Evolutionary conservation across 805 yeast species (phyloP).

Genomic region (Candida loeiensis): DNA sequence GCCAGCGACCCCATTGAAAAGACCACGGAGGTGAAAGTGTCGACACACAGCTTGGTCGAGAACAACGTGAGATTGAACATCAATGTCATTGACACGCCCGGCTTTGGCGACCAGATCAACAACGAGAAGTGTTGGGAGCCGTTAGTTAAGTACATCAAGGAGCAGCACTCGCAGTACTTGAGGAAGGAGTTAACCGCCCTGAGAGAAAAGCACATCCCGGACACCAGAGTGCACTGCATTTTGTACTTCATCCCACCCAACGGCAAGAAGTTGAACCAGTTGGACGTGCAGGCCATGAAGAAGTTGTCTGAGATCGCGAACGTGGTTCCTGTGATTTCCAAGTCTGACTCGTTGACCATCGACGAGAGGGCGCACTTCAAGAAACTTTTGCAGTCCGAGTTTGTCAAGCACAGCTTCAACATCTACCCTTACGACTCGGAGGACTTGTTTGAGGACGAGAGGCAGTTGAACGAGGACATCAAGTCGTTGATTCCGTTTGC

Average conservation of each 20-base stretch:
- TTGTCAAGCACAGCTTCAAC: slow-evolving; percentile 64
- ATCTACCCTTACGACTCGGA: slow-evolving; percentile 81
- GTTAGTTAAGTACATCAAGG: slow-evolving; percentile 87
- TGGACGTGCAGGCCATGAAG: slow-evolving; percentile 79
- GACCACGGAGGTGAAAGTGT: slow-evolving; percentile 79
- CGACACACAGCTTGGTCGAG: slow-evolving; percentile 70
- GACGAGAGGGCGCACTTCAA: slow-evolving; percentile 81
- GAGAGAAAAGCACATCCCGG: slow-evolving; percentile 77
- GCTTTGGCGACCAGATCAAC: slow-evolving; percentile 95
- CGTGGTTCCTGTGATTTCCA: slow-evolving; percentile 93
- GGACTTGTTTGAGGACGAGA: slow-evolving; percentile 67
- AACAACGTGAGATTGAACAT: slow-evolving; percentile 82
- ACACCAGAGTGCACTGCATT: slow-evolving; percentile 91
- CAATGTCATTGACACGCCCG: slow-evolving; percentile 94
- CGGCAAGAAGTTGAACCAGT: slow-evolving; percentile 75
- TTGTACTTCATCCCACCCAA: slow-evolving; percentile 89
- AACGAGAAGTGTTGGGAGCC: slow-evolving; percentile 98
- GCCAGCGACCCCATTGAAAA: slow-evolving; percentile 72
- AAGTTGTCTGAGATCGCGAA: slow-evolving; percentile 86
- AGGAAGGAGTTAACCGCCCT: slow-evolving; percentile 94
- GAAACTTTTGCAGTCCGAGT: slow-evolving; percentile 71
- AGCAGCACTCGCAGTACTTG: slow-evolving; percentile 86
- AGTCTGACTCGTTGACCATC: slow-evolving; percentile 83
- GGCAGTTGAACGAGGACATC: slow-evolving; percentile 69
- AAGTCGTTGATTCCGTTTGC: slow-evolving; percentile 86